Percentiles rank a stretch among this genome's conserved stretches.
Evolutionary conservation across 129 eudicot species (phyloP).

Genomic region (Heracleum sosnowskyi): DNA sequence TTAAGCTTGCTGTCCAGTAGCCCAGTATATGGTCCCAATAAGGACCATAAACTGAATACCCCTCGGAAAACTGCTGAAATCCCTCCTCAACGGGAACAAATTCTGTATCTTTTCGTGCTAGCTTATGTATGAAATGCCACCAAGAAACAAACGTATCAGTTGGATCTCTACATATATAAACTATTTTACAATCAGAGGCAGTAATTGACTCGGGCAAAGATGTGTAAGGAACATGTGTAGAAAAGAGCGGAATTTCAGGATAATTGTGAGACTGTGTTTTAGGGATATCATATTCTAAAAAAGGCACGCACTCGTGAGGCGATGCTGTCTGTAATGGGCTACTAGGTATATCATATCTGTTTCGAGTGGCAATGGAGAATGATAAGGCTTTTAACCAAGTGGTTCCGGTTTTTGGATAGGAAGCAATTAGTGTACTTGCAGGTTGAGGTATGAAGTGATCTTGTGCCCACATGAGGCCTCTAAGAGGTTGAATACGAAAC

Average conservation of each 20-base stretch:
- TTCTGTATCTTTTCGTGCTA: background rate
- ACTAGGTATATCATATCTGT: background rate
- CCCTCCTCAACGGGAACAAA: background rate
- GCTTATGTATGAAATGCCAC: background rate
- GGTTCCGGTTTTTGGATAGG: slow-evolving; percentile 2
- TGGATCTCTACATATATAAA: slow-evolving; percentile 1
- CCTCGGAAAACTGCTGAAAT: background rate
- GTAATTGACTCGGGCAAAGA: background rate
- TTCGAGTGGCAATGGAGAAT: background rate
- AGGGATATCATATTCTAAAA: background rate
- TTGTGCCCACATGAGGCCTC: slow-evolving; percentile 1
- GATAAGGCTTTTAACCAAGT: slow-evolving; percentile 2
- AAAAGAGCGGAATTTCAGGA: background rate
- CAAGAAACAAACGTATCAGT: slow-evolving; percentile 2
- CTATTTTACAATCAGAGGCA: background rate
- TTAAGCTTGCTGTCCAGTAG: background rate
- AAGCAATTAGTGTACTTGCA: background rate
- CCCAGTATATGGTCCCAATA: background rate
- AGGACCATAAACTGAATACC: background rate
- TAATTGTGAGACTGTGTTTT: background rate
- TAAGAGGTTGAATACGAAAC: background rate
- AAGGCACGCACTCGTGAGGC: background rate
- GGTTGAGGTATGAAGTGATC: background rate
- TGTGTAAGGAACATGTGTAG: background rate
- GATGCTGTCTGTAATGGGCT: background rate